These are phyloP conservation scores for Excoecaria cochinchinensis DNA, from an alignment of 345 rosid species.

Conservation along the genomic window DNA sequence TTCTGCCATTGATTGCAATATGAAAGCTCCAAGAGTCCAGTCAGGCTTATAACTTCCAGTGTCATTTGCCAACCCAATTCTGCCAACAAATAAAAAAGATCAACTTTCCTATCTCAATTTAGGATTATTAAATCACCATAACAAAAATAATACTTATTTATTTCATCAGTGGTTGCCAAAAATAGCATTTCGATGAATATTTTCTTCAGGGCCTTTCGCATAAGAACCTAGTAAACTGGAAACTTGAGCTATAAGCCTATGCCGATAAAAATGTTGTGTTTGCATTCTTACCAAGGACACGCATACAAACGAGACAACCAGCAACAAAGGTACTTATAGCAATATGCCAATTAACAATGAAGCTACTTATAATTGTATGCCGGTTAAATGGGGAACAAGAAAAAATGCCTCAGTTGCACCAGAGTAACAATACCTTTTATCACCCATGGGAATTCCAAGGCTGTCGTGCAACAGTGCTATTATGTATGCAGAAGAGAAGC, in stretches of 20 bases:
- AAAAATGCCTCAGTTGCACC: not conserved
- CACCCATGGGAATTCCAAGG: conserved; percentile 41
- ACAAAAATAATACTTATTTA: not conserved
- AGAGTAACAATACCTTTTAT: conserved; percentile 29
- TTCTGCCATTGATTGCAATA: conserved; percentile 33
- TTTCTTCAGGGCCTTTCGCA: too few species aligned
- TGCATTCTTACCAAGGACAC: too few species aligned
- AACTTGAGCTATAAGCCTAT: too few species aligned
- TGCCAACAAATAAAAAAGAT: conserved; percentile 8
- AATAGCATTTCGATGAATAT: not conserved
- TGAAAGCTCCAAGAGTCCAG: conserved; percentile 55
- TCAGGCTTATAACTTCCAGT: conserved; percentile 34
- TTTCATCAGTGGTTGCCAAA: not conserved
- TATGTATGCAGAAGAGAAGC: conserved; percentile 48
- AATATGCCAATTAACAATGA: not conserved
- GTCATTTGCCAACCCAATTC: conserved; percentile 30
- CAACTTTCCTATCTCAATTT: not conserved
- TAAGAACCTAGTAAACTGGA: too few species aligned
- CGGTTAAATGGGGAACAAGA: not conserved
- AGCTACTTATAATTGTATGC: not conserved
- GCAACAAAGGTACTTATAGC: too few species aligned
- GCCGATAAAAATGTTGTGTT: too few species aligned
- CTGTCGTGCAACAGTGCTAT: conserved; percentile 44
- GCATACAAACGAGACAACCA: too few species aligned
- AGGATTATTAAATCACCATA: not conserved